A percentile compares a stretch with the other conserved stretches of the same genome.
These are phyloP conservation scores for Erodium trifolium DNA, from an alignment of 441 rosid species.

Conservation along the genomic window DNA sequence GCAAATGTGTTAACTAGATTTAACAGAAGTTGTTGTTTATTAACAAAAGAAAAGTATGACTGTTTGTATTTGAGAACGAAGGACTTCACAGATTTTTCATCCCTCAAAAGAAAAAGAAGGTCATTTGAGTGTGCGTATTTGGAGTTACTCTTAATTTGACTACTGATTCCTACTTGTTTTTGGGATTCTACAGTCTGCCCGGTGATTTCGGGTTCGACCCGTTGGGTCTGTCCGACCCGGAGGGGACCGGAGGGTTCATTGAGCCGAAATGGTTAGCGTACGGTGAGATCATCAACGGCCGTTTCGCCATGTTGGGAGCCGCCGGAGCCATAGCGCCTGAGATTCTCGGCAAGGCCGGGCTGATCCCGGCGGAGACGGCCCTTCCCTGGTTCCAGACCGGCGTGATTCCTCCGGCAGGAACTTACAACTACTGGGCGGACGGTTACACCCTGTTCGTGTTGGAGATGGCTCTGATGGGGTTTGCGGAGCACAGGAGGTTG, in stretches of 20 bases:
- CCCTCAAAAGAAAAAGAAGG: no score
- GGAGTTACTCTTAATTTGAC: no score
- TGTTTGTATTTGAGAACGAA: no score
- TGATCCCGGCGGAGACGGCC: constrained; percentile 73
- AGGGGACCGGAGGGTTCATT: constrained; percentile 65
- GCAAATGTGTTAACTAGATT: no score
- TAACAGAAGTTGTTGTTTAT: no score
- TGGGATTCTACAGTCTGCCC: constrained; percentile 57
- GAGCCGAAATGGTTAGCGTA: constrained; percentile 92
- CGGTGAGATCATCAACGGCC: constrained; percentile 79
- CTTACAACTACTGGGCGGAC: constrained; percentile 92
- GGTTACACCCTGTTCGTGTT: constrained; percentile 67
- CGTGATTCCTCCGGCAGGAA: constrained; percentile 89
- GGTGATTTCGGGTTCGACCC: constrained; percentile 95
- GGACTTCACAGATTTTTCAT: no score
- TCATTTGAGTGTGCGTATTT: no score
- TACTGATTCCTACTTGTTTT: no score
- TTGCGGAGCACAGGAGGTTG: constrained; percentile 60
- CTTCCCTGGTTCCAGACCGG: constrained; percentile 93
- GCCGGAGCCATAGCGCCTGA: constrained; percentile 79
- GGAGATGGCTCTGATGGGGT: constrained; percentile 91
- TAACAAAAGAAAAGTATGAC: no score
- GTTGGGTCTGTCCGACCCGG: constrained; percentile 73
- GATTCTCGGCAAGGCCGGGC: constrained; percentile 69
- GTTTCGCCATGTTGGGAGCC: constrained; percentile 82